A percentile compares a stretch with the other conserved stretches of the same genome.
Conservation (phyloP, 2,329 filamentous ascomycete species). For the Aspergillus pseudonomiae region DNA sequence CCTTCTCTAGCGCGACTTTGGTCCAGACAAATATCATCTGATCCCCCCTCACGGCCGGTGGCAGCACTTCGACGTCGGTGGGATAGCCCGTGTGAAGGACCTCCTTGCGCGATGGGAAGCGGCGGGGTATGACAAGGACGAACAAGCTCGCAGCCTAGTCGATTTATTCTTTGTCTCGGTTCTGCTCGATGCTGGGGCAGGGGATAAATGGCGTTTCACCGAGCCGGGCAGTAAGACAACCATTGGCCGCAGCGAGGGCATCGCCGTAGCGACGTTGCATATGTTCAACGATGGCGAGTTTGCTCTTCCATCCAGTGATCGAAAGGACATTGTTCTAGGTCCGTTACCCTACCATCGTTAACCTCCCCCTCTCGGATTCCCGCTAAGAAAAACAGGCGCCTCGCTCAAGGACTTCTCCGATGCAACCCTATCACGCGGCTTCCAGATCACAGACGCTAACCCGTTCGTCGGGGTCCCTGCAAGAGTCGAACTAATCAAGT, state of each 20-base stretch:
- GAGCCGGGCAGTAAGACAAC: slow-evolving; percentile 38
- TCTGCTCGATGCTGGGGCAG: slow-evolving; percentile 59
- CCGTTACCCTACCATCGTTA: background rate
- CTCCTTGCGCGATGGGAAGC: slow-evolving; percentile 52
- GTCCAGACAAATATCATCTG: slow-evolving; percentile 48
- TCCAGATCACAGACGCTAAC: slow-evolving; percentile 51
- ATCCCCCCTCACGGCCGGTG: slow-evolving; percentile 63
- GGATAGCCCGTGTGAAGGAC: slow-evolving; percentile 51
- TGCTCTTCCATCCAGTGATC: background rate
- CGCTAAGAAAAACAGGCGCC: slow-evolving; percentile 9
- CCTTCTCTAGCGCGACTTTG: slow-evolving; percentile 51
- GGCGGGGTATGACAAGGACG: slow-evolving; percentile 46
- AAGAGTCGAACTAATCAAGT: slow-evolving; percentile 46
- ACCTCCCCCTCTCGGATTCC: background rate
- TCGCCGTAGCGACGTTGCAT: slow-evolving; percentile 54
- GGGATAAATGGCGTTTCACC: slow-evolving; percentile 52
- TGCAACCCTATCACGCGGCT: slow-evolving; percentile 39
- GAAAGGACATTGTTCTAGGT: slow-evolving; percentile 18
- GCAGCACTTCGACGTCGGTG: slow-evolving; percentile 66
- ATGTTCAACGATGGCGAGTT: slow-evolving; percentile 54
- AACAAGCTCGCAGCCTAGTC: slow-evolving; percentile 57
- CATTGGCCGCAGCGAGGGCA: slow-evolving; percentile 54
- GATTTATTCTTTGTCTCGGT: slow-evolving; percentile 66
- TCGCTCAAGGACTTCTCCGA: slow-evolving; percentile 33
- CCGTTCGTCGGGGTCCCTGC: slow-evolving; percentile 52